These are phyloP conservation scores for Periglandula ipomoeae DNA, from an alignment of 2,329 filamentous ascomycete species.

Conservation along the genomic window DNA sequence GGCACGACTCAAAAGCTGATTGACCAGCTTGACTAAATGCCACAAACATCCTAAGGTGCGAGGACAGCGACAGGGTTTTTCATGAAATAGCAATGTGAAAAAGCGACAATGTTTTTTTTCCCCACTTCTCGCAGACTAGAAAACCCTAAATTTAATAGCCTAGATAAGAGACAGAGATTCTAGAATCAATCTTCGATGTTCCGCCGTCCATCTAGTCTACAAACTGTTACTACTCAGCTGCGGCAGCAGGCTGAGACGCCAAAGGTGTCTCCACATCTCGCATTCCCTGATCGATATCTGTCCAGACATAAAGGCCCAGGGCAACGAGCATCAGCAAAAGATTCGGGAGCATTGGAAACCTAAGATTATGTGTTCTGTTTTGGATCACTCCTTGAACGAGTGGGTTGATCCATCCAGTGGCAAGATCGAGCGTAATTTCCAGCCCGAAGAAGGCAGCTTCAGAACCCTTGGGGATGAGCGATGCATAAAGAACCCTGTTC, in stretches of 20 bases:
- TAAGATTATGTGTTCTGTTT: constrained; percentile 12
- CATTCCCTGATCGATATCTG: constrained; percentile 12
- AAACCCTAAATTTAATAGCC: no score
- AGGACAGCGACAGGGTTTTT: no score
- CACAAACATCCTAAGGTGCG: no score
- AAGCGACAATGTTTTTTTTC: no score
- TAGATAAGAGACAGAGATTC: no score
- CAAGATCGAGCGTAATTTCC: constrained; percentile 13
- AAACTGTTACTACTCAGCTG: no score
- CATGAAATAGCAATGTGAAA: no score
- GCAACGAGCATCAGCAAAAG: constrained; percentile 12
- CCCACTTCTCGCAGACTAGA: background rate
- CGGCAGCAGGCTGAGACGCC: background rate
- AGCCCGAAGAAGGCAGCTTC: constrained; percentile 13
- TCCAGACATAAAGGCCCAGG: constrained; percentile 10
- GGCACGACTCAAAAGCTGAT: no score
- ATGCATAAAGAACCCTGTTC: constrained; percentile 12
- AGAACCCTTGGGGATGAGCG: constrained; percentile 13
- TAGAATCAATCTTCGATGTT: no score
- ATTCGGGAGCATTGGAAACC: constrained; percentile 14
- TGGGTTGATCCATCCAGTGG: constrained; percentile 14
- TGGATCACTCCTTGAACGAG: constrained; percentile 13
- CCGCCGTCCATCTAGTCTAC: no score
- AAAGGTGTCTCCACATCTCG: constrained; percentile 11
- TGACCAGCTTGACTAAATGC: no score